phyloP scores from a whole-genome alignment of 352 stramenopile species.

The Pelagophyceae sp. region DNA sequence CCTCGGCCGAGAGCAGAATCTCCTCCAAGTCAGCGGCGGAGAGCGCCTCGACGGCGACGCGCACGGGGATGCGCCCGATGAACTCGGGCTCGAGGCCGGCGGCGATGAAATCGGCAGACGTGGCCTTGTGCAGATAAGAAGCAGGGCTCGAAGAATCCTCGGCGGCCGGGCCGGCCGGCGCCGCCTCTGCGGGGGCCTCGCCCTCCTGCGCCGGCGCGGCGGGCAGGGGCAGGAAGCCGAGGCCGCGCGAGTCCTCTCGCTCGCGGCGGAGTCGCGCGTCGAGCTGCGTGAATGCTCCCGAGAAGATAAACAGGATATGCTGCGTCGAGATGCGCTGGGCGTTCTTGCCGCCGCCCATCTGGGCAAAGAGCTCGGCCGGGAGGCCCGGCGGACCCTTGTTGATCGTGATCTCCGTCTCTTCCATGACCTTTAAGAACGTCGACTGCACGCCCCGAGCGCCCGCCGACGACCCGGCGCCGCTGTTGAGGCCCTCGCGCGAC shows the following conservation, averaged over 20 bases:
- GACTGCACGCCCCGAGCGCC: constrained; percentile 5
- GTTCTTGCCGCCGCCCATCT: background rate
- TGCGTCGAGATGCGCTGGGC: constrained; percentile 7
- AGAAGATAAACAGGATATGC: constrained; percentile 18
- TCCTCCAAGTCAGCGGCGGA: background rate
- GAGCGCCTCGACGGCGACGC: constrained; percentile 7
- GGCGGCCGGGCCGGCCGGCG: background rate
- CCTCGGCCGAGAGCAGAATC: background rate
- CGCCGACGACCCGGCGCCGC: background rate
- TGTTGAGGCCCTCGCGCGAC: background rate
- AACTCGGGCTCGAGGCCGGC: constrained; percentile 17
- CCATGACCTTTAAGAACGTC: constrained; percentile 18
- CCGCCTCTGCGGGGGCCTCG: too few relatives aligned
- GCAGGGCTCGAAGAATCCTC: background rate
- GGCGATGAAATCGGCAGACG: constrained; percentile 11
- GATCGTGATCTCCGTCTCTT: constrained; percentile 8
- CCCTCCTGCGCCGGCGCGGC: too few relatives aligned
- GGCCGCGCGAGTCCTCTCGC: background rate
- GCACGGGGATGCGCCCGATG: constrained; percentile 8
- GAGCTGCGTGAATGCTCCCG: constrained; percentile 8
- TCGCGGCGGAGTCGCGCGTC: background rate
- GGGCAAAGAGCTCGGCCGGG: background rate
- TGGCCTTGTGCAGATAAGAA: background rate
- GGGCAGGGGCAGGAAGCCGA: background rate
- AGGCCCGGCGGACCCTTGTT: background rate